A percentile compares a stretch with the other conserved stretches of the same genome.
These are phyloP conservation scores for Acidomyces sp. DNA, from an alignment of 495 filamentous ascomycete species.

Conservation along the genomic window DNA sequence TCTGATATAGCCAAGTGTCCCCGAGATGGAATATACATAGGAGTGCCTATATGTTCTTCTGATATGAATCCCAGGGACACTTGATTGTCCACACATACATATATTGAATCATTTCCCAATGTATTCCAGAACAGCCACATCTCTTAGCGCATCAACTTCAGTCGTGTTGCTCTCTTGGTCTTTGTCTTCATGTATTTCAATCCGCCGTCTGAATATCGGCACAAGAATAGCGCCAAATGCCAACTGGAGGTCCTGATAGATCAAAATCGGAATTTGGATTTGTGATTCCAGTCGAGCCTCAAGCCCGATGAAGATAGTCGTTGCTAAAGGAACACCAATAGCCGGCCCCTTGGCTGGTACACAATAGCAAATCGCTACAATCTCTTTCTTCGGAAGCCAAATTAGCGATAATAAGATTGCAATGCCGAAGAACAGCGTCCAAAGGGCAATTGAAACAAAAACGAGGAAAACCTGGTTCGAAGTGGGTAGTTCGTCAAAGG, in stretches of 20 bases:
- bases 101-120: no score
- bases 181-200: conserved; percentile 18
- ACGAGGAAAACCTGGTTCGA: conserved; percentile 32
- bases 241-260: conserved; percentile 31
- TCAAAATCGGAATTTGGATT: conserved; percentile 30
- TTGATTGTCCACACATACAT: no score
- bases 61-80: no score
- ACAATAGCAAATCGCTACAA: conserved; percentile 31
- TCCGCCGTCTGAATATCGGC: conserved; percentile 26
- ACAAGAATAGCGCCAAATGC: conserved; percentile 24
- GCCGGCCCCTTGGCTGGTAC: conserved; percentile 33
- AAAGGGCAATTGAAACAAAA: conserved; percentile 31
- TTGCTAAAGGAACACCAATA: conserved; percentile 30
- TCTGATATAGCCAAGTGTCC: no score
- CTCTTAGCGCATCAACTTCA: no score
- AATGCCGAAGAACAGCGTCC: conserved; percentile 25
- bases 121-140: no score
- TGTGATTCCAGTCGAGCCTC: conserved; percentile 18
- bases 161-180: no score
- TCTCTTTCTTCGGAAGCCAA: conserved; percentile 31
- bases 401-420: conserved; percentile 23
- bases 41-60: no score
- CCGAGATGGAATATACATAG: no score
- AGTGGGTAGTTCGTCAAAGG: conserved; percentile 24
- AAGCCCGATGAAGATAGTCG: conserved; percentile 27